Evolutionary conservation across 2,329 filamentous ascomycete species (phyloP).

Genomic region (Neospermospora avenae): DNA sequence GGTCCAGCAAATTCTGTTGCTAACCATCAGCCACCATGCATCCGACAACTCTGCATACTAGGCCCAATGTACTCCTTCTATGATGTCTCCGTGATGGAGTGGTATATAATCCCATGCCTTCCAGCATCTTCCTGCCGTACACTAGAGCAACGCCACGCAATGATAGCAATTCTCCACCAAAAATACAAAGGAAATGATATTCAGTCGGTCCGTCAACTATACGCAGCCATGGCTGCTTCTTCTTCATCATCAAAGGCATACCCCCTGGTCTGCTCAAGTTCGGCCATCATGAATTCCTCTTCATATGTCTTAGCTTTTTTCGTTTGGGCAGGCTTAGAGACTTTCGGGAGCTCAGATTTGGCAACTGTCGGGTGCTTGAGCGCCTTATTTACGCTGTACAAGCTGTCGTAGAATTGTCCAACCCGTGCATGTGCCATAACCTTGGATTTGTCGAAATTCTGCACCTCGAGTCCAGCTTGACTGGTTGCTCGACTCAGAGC

Average conservation of each 20-base stretch:
- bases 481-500: conserved; percentile 89
- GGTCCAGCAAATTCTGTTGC: not conserved
- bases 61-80: not conserved
- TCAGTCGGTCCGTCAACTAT: conserved; percentile 36
- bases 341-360: conserved; percentile 26
- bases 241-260: conserved; percentile 46
- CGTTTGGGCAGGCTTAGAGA: conserved; percentile 18
- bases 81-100: not conserved
- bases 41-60: not conserved
- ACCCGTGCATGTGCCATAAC: conserved; percentile 94
- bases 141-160: conserved; percentile 5
- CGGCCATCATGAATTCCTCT: conserved; percentile 23
- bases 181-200: not conserved
- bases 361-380: conserved; percentile 33
- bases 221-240: conserved; percentile 42
- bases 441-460: conserved; percentile 83
- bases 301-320: conserved; percentile 21
- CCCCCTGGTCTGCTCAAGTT: conserved; percentile 5
- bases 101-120: not conserved
- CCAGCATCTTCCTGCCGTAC: not conserved
- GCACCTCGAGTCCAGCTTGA: conserved; percentile 81
- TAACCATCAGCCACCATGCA: not conserved
- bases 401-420: conserved; percentile 76
- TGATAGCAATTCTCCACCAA: conserved; percentile 3
- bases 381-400: conserved; percentile 67